A percentile compares a stretch with the other conserved stretches of the same genome.
These are phyloP conservation scores for Rostrohypoxylon terebratum DNA, from an alignment of 495 filamentous ascomycete species.

Conservation along the genomic window DNA sequence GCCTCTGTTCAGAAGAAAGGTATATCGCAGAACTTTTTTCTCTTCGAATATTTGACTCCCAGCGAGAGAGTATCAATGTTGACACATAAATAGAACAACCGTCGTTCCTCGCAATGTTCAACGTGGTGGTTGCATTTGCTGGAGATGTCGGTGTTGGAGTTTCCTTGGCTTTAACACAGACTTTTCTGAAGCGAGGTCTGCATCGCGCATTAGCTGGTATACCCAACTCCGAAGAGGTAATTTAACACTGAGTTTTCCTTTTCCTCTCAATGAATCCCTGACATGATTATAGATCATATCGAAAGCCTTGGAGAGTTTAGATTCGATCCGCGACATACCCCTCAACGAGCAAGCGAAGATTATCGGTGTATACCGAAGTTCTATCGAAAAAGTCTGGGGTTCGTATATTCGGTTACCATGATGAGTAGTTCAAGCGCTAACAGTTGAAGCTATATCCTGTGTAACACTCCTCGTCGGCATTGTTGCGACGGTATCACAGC, in stretches of 20 bases:
- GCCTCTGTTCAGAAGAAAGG: conserved; percentile 1
- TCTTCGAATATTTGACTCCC: background rate
- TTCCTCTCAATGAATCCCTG: background rate
- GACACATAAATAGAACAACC: background rate
- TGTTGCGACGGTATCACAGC: background rate
- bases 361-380: background rate
- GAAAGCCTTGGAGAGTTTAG: background rate
- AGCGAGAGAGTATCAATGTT: background rate
- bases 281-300: conserved; percentile 1
- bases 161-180: background rate
- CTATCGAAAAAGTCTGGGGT: conserved; percentile 12
- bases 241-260: background rate
- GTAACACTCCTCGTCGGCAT: conserved; percentile 3
- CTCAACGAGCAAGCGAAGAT: background rate
- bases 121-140: conserved; percentile 8
- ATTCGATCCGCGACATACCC: conserved; percentile 5
- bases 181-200: background rate
- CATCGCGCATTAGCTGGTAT: background rate
- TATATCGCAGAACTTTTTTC: background rate
- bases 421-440: background rate
- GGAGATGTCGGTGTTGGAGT: conserved; percentile 9
- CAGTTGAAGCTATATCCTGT: conserved; percentile 6
- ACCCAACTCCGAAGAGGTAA: conserved; percentile 4
- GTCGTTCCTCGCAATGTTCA: background rate
- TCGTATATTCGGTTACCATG: background rate